These are phyloP conservation scores for Trypanosoma lewisi DNA, from an alignment of 208 protist species.

Conservation along the genomic window DNA sequence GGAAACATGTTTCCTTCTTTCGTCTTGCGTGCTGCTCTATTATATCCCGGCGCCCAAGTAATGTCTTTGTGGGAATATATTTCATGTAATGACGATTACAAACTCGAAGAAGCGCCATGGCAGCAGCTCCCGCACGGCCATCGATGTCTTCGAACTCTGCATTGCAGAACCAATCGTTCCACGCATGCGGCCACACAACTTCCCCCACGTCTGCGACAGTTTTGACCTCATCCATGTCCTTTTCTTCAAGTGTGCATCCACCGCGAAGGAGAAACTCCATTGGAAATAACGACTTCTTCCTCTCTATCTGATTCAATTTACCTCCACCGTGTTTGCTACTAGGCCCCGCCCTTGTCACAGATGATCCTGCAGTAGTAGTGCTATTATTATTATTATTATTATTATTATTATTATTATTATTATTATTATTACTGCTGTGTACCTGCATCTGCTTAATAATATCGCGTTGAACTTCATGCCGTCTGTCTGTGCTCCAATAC, in stretches of 20 bases:
- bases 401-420: neutral
- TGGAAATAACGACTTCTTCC: neutral
- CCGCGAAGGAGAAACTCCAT: slow-evolving; percentile 24
- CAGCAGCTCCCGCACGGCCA: slow-evolving; percentile 13
- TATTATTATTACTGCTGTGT: neutral
- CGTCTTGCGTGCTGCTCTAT: slow-evolving; percentile 27
- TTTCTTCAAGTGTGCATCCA: neutral
- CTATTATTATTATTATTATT: slow-evolving; percentile 1
- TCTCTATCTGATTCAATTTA: slow-evolving; percentile 5
- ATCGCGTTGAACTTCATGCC: slow-evolving; percentile 19
- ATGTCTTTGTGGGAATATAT: slow-evolving; percentile 30
- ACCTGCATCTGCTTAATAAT: slow-evolving; percentile 15
- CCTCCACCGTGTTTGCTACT: neutral
- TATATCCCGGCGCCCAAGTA: slow-evolving; percentile 24
- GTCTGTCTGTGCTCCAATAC: slow-evolving; percentile 14
- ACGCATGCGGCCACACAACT: slow-evolving; percentile 13
- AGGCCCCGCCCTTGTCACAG: too few species aligned
- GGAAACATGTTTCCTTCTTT: slow-evolving; percentile 13
- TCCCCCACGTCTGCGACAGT: neutral
- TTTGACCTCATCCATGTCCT: neutral
- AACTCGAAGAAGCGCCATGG: slow-evolving; percentile 30
- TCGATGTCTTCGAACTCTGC: slow-evolving; percentile 35
- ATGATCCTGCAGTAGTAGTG: too few species aligned
- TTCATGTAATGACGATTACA: slow-evolving; percentile 38
- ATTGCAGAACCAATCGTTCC: slow-evolving; percentile 28